phyloP scores from a whole-genome alignment of 768 basidiomycete genomes.

The Cystofilobasidium capitatum region DNA sequence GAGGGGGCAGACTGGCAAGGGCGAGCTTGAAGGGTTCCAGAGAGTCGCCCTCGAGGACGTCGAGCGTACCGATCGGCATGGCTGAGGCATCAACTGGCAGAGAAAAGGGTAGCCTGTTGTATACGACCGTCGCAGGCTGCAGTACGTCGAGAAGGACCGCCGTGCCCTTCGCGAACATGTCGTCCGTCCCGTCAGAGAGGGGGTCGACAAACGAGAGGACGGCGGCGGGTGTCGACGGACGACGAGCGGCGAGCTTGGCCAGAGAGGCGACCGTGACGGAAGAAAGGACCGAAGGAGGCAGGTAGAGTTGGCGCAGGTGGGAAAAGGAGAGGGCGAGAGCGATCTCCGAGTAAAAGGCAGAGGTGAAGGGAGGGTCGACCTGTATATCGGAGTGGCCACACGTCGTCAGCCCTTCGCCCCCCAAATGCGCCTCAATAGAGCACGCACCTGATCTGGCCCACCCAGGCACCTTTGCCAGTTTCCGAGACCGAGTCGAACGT shows the following conservation, averaged over 20 bases:
- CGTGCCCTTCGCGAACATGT: not conserved
- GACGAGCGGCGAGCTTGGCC: not conserved
- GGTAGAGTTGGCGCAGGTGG: not conserved
- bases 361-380: not conserved
- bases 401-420: not conserved
- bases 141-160: not conserved
- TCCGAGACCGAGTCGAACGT: not conserved
- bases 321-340: not conserved
- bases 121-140: not conserved
- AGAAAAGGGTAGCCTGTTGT: not conserved
- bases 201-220: not conserved
- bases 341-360: not conserved
- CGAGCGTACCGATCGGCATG: not conserved
- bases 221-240: not conserved
- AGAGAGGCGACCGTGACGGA: not conserved
- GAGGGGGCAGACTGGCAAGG: not conserved
- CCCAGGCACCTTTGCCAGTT: not conserved
- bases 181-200: not conserved
- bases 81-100: not conserved
- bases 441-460: not conserved
- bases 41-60: not conserved
- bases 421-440: not conserved
- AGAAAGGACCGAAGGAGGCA: not conserved
- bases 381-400: not conserved
- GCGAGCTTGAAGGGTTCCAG: not conserved